Base-by-base conservation (phyloP, 306 rosid species). In the Lathyrus aphaca region DNA sequence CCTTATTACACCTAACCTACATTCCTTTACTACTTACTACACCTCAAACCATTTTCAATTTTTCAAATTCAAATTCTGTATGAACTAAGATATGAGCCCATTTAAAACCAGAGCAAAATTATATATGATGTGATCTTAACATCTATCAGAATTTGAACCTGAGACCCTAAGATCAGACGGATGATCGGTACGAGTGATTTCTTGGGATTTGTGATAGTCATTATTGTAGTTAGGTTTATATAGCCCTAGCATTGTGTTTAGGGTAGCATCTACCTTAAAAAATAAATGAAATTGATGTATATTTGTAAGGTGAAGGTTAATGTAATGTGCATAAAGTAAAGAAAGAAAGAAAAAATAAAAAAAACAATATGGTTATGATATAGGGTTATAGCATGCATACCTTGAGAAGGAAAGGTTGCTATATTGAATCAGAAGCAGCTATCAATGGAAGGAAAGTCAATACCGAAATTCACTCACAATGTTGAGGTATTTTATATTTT, bases 1-100 rank as follows among this genome's bases (percentile, higher is more conserved):
- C 58, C 64, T 38, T 46, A 35, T 75, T 55, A 46, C 71, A 66
- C 43, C 87, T 77, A 73, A 64, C 43, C 64, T 54, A 54, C 37
- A 54, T 54, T 50, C 4, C 12, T 18, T 18, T 50, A 17, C 27
- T 54, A 11, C 5, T 12, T 43, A 43, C 16, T 12, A 72, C 37
- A 21, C 45, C 23, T 39, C 14, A 6, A 35, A 6, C 8, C 39
- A 35, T 35, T 35, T 35, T 35, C 39, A 35, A 6, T 35, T 35
- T 35, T 35, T 35, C 39, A 35, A 35, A 35, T 35, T 6, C 39
- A 35, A 35, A 35, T 35, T 32, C 10, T 0, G 0, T 25, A 1
- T 25, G 25, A n/a, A n/a, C n/a, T n/a, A n/a, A n/a, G n/a, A 21
- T 2, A 2, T 21, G 23, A 21, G 23, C 23, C 2, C 23, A 30